Base-by-base conservation (phyloP, 192 early-diverging fungal species). In the Borealophlyctis nickersoniae region DNA sequence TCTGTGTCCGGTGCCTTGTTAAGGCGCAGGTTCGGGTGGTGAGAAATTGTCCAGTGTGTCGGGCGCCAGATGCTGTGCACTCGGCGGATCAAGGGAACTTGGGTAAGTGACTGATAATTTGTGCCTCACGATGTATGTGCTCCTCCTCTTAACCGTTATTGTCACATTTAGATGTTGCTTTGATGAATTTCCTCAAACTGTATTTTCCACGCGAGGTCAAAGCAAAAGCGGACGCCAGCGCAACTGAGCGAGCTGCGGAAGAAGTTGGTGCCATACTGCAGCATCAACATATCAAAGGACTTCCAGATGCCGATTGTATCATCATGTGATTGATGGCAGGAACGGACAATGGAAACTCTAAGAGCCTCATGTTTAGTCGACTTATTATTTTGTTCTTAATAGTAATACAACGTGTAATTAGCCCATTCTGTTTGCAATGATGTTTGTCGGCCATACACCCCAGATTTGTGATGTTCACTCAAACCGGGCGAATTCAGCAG, bases 181-280 rank as follows among this genome's bases (percentile, higher is more conserved):
- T 89, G 50, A 76, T 81, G 69, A 89, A 88, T 59, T 88, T 90
- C 26, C 65, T 92, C 63, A 79, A 88, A 59, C 76, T 89, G 0
- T 91, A 91, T 54, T 92, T 92, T 63, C 88, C 88, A 36, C 80
- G 80, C 57, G 91, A 92, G 70, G 81, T 89, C 59, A 84, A 88
- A 49, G 80, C 85, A 65, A 90, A 87, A 56, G 79, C 83, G 45
- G 72, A 75, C 45, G 89, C 89, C 0, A 85, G 77, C 13, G 80
- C 81, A 53, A 72, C 70, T 22, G 87, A 91, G 58, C 79, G 84
- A 16, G 86, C 85, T 0, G 76, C 75, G 3, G 86, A 88, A 36
- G 89, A 90, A 61, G 64, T 88, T 36, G 60, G 80, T 23, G 78
- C 74, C 0, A 69, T 90, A 22, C 72, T 81, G 32, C 72, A 74